Percentiles rank a stretch among this genome's conserved stretches.
phyloP scores from a whole-genome alignment of 1,139 yeast genomes.

The Taphrina wiesneri region DNA sequence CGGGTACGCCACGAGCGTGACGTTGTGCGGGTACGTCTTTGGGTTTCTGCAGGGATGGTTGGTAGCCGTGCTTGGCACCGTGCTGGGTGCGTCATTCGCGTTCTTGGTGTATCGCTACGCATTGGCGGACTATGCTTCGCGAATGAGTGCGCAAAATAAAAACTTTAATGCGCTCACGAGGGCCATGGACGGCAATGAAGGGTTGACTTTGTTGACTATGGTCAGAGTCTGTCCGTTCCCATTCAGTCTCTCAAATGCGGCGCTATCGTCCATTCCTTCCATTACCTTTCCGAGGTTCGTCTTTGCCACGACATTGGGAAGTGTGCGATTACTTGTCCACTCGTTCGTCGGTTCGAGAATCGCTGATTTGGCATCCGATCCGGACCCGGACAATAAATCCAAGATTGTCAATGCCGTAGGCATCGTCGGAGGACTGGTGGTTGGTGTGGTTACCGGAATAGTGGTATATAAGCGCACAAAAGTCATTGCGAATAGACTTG shows the following conservation, averaged over 20 bases:
- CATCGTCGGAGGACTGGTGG: slow-evolving; percentile 58
- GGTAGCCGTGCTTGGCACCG: slow-evolving; percentile 65
- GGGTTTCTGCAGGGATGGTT: slow-evolving; percentile 84
- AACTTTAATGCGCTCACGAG: slow-evolving; percentile 74
- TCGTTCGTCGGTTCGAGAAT: slow-evolving; percentile 78
- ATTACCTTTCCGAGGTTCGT: slow-evolving; percentile 53
- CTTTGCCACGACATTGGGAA: slow-evolving; percentile 69
- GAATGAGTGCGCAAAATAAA: slow-evolving; percentile 55
- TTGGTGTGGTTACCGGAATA: slow-evolving; percentile 67
- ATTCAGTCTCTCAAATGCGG: slow-evolving; percentile 88
- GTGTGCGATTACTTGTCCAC: slow-evolving; percentile 79
- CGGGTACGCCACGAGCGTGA: slow-evolving; percentile 64
- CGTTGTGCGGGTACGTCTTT: slow-evolving; percentile 73
- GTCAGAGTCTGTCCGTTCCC: slow-evolving; percentile 89
- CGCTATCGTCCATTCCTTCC: slow-evolving; percentile 50
- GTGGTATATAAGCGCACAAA: slow-evolving; percentile 63
- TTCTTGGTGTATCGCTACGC: slow-evolving; percentile 67
- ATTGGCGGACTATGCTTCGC: slow-evolving; percentile 60
- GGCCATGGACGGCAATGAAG: slow-evolving; percentile 63
- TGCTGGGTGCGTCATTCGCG: slow-evolving; percentile 70
- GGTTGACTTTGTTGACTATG: slow-evolving; percentile 65
- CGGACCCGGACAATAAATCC: slow-evolving; percentile 45
- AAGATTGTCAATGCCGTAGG: slow-evolving; percentile 65
- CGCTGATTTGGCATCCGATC: slow-evolving; percentile 59
- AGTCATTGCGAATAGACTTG: slow-evolving; percentile 43